Evolutionary conservation across 768 basidiomycete genomes (phyloP).

Genomic region (Suillus discolor): DNA sequence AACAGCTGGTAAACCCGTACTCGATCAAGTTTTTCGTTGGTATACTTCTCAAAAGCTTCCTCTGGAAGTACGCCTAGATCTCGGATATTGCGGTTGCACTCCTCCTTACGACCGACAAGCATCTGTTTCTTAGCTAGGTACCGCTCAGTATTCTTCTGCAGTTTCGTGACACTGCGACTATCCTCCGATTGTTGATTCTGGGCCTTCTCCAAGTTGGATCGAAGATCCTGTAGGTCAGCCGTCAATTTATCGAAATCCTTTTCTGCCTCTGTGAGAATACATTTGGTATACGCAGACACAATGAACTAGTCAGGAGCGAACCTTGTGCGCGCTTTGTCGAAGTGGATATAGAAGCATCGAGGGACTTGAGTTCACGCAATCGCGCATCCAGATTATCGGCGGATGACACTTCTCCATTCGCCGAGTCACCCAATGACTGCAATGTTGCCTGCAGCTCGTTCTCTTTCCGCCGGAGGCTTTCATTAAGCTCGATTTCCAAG

Average conservation of each 20-base stretch:
- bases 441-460: conserved; percentile 79
- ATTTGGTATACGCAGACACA: neutral
- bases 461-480: conserved; percentile 76
- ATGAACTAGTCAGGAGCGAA: conserved; percentile 20
- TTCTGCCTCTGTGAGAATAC: conserved; percentile 56
- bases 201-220: conserved; percentile 65
- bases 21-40: conserved; percentile 82
- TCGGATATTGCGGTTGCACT: conserved; percentile 93
- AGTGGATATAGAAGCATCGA: conserved; percentile 67
- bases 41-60: conserved; percentile 96
- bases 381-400: conserved; percentile 69
- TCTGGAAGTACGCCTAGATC: conserved; percentile 96
- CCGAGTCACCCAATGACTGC: conserved; percentile 70
- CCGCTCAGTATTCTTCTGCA: conserved; percentile 95
- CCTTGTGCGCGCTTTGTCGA: conserved; percentile 67
- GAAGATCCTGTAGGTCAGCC: conserved; percentile 66
- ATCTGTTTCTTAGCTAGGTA: conserved; percentile 93
- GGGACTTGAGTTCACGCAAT: conserved; percentile 64
- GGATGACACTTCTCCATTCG: conserved; percentile 56
- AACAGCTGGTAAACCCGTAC: conserved; percentile 45
- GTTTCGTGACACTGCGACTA: conserved; percentile 79
- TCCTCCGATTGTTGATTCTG: conserved; percentile 88
- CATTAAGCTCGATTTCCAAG: conserved; percentile 91
- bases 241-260: conserved; percentile 68
- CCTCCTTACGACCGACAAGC: conserved; percentile 82